Base-by-base conservation (phyloP, 192 early-diverging fungal genomes). In the Gryganskiella cystojenkinii region DNA sequence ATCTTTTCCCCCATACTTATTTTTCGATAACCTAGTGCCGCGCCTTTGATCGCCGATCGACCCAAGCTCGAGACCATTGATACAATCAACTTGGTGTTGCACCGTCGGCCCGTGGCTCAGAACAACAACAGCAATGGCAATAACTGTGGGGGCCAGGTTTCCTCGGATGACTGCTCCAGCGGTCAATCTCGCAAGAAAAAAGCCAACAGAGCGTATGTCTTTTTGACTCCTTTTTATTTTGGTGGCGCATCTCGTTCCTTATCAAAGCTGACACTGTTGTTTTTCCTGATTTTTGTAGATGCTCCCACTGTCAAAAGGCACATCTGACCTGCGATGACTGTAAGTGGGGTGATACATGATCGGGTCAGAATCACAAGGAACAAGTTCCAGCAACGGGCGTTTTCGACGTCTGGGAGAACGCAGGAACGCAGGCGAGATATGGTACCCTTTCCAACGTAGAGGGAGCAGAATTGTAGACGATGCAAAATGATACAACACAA, bases 301-400 rank as follows among this genome's bases (percentile, higher is more conserved):
- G 91, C 74, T 87, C 83, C 47, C 90, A 92, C 68, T 93, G 91
- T 70, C 91, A 93, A 78, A 89, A 86, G 80, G 88, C 90, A n/a
- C 91, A 92, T 72, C 68, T 92, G 34, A 92, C 91, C 25, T 92
- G 91, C 56, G 90, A 90, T 69, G 89, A 90, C 54, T 80, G 87
- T 90, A 82, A 82, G 84, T 80, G 20, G 24, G 8, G n/a, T n/a
- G n/a, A n/a, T n/a, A 5, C 37, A 40, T 40, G 5, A 40, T 13
- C 37, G 13, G 13, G 28, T 9, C 7, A 53, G 51, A 15, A 15
- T 30, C 22, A 53, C 5, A 30, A 30, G 15, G 28, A 27, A 30
- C 5, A 9, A 24, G n/a, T n/a, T n/a, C n/a, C n/a, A n/a, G n/a
- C n/a, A n/a, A n/a, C n/a, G n/a, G n/a, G n/a, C n/a, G n/a, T n/a